Percentiles rank a stretch among this genome's conserved stretches.
These are phyloP conservation scores for Heliocybe sulcata DNA, from an alignment of 1,284 basidiomycete genomes.

Conservation along the genomic window DNA sequence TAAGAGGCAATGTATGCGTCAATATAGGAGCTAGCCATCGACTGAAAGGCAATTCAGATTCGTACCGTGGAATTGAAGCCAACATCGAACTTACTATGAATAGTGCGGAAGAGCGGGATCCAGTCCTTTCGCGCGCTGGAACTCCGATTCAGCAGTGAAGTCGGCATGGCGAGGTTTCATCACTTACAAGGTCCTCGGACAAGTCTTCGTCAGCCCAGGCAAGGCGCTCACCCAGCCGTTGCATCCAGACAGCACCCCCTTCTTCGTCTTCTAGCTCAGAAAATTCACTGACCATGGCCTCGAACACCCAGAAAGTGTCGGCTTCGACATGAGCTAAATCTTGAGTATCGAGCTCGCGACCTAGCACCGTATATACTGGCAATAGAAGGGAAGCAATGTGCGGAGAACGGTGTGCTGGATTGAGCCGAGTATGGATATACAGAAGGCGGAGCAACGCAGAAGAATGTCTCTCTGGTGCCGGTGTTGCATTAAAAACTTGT, in stretches of 20 bases:
- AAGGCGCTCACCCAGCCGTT: slow-evolving; percentile 53
- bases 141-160: slow-evolving; percentile 1
- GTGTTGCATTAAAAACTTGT: slow-evolving; percentile 33
- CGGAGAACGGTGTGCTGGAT: slow-evolving; percentile 63
- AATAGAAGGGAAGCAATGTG: slow-evolving; percentile 62
- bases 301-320: slow-evolving; percentile 76
- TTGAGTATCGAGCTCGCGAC: slow-evolving; percentile 51
- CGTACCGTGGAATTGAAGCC: slow-evolving; percentile 1
- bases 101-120: slow-evolving; percentile 72
- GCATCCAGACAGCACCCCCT: slow-evolving; percentile 53
- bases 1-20: slow-evolving; percentile 61
- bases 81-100: slow-evolving; percentile 54
- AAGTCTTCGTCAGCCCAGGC: slow-evolving; percentile 61
- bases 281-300: slow-evolving; percentile 65
- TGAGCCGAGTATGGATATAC: slow-evolving; percentile 65
- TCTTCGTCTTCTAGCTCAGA: slow-evolving; percentile 64
- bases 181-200: slow-evolving; percentile 49
- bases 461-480: slow-evolving; percentile 51
- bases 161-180: neutral
- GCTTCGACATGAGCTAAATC: slow-evolving; percentile 67
- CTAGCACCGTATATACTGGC: slow-evolving; percentile 57
- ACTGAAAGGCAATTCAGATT: slow-evolving; percentile 27
- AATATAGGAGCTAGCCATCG: slow-evolving; percentile 72
- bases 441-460: slow-evolving; percentile 63
- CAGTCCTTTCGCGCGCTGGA: slow-evolving; percentile 50